Percentiles rank a stretch among this genome's conserved stretches.
phyloP scores from a whole-genome alignment of 805 yeast genomes.

The Candida ficus region DNA sequence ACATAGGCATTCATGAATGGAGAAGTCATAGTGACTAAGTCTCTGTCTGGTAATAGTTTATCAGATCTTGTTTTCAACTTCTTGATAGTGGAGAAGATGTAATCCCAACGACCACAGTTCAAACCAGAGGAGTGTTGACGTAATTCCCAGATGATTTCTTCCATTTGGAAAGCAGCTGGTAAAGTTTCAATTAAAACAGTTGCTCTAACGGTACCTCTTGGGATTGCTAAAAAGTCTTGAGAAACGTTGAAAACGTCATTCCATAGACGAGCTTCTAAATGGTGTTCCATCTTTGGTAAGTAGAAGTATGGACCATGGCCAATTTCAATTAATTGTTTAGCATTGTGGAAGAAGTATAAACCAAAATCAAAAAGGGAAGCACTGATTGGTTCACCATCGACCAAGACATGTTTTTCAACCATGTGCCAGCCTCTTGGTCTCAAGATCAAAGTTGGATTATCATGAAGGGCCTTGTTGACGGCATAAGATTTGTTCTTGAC shows the following conservation, averaged over 20 bases:
- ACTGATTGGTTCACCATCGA: slow-evolving; percentile 71
- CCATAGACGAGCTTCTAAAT: slow-evolving; percentile 78
- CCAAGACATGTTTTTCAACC: slow-evolving; percentile 63
- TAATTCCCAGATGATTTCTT: slow-evolving; percentile 72
- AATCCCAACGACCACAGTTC: slow-evolving; percentile 90
- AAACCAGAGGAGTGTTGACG: slow-evolving; percentile 76
- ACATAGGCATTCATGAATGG: slow-evolving; percentile 82
- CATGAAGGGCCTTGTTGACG: slow-evolving; percentile 33
- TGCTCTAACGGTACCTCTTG: slow-evolving; percentile 77
- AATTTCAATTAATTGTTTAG: slow-evolving; percentile 50
- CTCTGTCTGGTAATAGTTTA: slow-evolving; percentile 70
- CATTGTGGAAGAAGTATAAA: slow-evolving; percentile 71
- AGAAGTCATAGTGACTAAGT: slow-evolving; percentile 73
- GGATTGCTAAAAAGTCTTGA: slow-evolving; percentile 63
- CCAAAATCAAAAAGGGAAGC: slow-evolving; percentile 84
- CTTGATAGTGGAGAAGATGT: slow-evolving; percentile 76
- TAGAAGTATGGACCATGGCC: slow-evolving; percentile 83
- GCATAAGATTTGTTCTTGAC: slow-evolving; percentile 34
- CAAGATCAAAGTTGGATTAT: slow-evolving; percentile 70
- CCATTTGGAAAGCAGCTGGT: slow-evolving; percentile 85
- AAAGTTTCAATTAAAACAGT: slow-evolving; percentile 79
- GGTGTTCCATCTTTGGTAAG: slow-evolving; percentile 84
- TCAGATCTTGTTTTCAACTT: slow-evolving; percentile 60
- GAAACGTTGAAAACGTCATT: slow-evolving; percentile 73
- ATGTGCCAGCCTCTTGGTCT: slow-evolving; percentile 91